Base-by-base conservation (phyloP, 495 filamentous ascomycete species). In the Lichina pygmaea region DNA sequence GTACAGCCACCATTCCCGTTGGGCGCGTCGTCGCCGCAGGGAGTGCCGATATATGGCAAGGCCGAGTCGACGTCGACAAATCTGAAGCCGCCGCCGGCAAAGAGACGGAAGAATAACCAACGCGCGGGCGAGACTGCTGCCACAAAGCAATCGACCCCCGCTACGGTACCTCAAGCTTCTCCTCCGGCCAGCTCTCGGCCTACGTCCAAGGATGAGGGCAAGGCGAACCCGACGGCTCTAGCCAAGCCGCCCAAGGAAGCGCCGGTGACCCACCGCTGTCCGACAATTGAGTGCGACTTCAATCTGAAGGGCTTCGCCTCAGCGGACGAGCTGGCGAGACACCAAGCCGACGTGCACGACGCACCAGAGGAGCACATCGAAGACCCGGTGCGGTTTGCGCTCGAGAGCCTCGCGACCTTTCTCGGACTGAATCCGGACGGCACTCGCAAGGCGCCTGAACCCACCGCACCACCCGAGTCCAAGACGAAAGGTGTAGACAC, bases 41-140 rank as follows among this genome's bases (percentile, higher is more conserved):
- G 43, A 13, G 45, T 68, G 66, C 54, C 66, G 46, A 56, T 56
- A 8, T 69, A 67, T 50, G 63, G 61, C 36, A 44, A 43, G 7
- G 60, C 59, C 6, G 58, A 60, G 42, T 60, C 70, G 41, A 62
- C 62, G 3, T 62, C 61, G 8, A 62, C 73, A 48, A 70, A 78
- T 46, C 65, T 78, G 11, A 70, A 65, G 24, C 61, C 77, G 33
- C 78, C 78, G 37, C 64, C 71, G 4, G 61, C 59, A 34, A 85
- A 84, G 57, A 75, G 63, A 49, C 55, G 65, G 41, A 70, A 66
- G 57, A 57, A 59, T 45, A 66, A 62, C 31, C 66, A 69, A 31
- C 49, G 58, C 11, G 54, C 56, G 12, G 46, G 33, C 2, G 38
- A 40, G 11, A 57, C 55, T 41, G 51, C 57, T 39, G 52, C 52